phyloP scores from a whole-genome alignment of 1,284 basidiomycete genomes.

The Inonotus hispidus region DNA sequence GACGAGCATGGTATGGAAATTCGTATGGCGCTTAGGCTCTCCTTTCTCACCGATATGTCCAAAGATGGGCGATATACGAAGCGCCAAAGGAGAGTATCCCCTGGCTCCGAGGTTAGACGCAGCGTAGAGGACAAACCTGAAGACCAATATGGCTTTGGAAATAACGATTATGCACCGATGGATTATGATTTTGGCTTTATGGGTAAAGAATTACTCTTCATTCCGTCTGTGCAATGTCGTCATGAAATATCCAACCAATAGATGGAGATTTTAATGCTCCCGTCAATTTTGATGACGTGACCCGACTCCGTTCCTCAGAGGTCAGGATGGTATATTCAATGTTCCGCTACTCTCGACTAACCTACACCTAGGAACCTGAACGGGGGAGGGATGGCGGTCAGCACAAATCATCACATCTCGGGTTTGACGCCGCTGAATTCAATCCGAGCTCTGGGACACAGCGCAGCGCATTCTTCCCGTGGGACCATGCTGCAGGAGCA shows the following conservation, averaged over 20 bases:
- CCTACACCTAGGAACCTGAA: slow-evolving; percentile 59
- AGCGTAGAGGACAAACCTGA: not conserved
- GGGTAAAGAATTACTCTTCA: not conserved
- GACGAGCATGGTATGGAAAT: slow-evolving; percentile 31
- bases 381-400: slow-evolving; percentile 59
- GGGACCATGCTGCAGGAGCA: slow-evolving; percentile 70
- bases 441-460: slow-evolving; percentile 48
- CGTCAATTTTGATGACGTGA: slow-evolving; percentile 22
- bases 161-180: slow-evolving; percentile 2
- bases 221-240: not conserved
- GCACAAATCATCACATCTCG: slow-evolving; percentile 44
- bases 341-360: not conserved
- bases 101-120: not conserved
- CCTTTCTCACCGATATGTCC: not conserved
- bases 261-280: not conserved
- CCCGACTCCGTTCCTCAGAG: slow-evolving; percentile 59
- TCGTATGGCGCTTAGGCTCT: not conserved
- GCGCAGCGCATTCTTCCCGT: slow-evolving; percentile 67
- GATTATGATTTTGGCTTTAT: slow-evolving; percentile 10
- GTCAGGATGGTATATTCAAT: slow-evolving; percentile 29
- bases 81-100: not conserved
- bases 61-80: slow-evolving; percentile 5
- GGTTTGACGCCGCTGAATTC: slow-evolving; percentile 33
- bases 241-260: not conserved
- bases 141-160: not conserved